Evolutionary conservation across 768 basidiomycete genomes (phyloP).

Genomic region (Suillus occidentalis): DNA sequence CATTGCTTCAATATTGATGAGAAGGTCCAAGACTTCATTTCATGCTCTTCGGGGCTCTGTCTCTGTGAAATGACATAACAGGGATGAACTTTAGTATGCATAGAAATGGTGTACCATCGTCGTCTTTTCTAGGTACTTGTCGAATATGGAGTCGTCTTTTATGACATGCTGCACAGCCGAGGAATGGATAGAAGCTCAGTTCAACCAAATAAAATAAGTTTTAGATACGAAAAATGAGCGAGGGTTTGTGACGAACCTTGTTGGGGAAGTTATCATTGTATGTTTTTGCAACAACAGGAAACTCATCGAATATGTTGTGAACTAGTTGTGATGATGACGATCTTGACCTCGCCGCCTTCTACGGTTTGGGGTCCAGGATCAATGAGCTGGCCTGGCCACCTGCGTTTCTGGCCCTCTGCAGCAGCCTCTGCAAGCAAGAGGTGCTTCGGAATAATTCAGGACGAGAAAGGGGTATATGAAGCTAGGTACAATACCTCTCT

Average conservation of each 20-base stretch:
- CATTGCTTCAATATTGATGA: constrained; percentile 86
- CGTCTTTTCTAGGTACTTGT: constrained; percentile 94
- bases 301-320: constrained; percentile 96
- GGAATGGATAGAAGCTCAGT: constrained; percentile 66
- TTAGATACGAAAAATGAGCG: constrained; percentile 12
- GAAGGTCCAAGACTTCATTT: constrained; percentile 65
- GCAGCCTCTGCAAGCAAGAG: constrained; percentile 76
- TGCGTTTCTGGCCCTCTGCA: constrained; percentile 69
- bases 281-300: constrained; percentile 89
- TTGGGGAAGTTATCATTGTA: constrained; percentile 91
- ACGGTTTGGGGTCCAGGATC: constrained; percentile 86
- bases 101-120: constrained; percentile 64
- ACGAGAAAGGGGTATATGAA: constrained; percentile 18
- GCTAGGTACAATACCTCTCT: constrained; percentile 62
- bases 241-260: constrained; percentile 49
- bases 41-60: constrained; percentile 74
- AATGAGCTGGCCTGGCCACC: constrained; percentile 85
- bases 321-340: constrained; percentile 90
- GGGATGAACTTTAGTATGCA: background rate
- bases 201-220: background rate
- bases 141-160: constrained; percentile 91
- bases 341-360: constrained; percentile 84
- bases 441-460: constrained; percentile 47
- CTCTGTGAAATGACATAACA: constrained; percentile 40
- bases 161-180: constrained; percentile 82